Base-by-base conservation (phyloP, 345 rosid species). In the Salix udensis region DNA sequence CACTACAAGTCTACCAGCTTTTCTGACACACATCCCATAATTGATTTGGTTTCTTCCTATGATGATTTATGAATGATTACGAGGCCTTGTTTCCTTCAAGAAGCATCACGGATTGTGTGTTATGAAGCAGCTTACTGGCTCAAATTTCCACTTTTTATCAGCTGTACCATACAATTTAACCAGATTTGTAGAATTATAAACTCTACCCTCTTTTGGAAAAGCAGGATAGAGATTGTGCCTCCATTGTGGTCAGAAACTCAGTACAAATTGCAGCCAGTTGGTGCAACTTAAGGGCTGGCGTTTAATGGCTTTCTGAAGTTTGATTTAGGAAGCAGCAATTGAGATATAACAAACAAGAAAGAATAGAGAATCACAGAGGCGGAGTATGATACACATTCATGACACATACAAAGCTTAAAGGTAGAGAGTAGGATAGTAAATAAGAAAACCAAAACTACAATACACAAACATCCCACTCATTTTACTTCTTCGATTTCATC, bases 401-500 rank as follows among this genome's bases (percentile, higher is more conserved):
- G 76, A 71, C 73, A 78, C 67, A 82, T 39, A 73, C 44, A 70
- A 60, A 76, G 77, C 80, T 76, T 76, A 2, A 80, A 84, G 72
- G 81, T 70, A 77, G 70, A 69, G 74, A 48, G 36, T 58, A 61
- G 42, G 58, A 50, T 18, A 50, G 50, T 70, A 50, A 30, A 76
- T 65, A 58, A 3, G 74, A 72, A 75, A 61, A 71, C 74, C 74
- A 78, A 76, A 85, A 74, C 31, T 76, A 78, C 79, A 58, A 55
- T 60, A 65, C 24, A 46, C 15, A 70, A 60, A 37, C 53, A 74
- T 19, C 4, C 64, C 23, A 75, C 72, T 87, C 85, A 87, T 88
- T 90, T 81, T 36, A 88, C 87, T 86, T 91, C 97, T 73, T 77
- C 92, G 26, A 92, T 86, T 86, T 92, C 98, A 76, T 92, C 97